Evolutionary conservation across 2,329 filamentous ascomycete species (phyloP), one percentile per base, ranked within the genome.

Genomic region (Metarhizium sp.): DNA sequence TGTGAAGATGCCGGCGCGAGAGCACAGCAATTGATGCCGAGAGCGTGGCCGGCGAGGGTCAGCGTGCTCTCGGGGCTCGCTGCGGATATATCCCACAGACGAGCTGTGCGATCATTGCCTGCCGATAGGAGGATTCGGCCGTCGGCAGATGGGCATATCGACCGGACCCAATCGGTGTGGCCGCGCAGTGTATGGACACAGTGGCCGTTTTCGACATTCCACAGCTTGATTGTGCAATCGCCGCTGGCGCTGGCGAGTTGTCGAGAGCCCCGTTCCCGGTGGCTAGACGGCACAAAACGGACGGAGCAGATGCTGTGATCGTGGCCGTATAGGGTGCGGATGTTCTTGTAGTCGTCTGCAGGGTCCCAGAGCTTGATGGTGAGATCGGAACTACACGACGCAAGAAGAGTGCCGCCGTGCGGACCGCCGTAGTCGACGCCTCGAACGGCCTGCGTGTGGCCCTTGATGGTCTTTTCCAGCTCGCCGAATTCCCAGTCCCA

Each of bases 401-500:
- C 71, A 25, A 73, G 64, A 4, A 69, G 61, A 20, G 59, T 56
- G 20, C 54, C 50, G 40, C 53, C 87, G 66, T 86, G 79, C 1
- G 90, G 90, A 0, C 91, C 91, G 38, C 92, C 92, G 72, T 88
- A 96, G 66, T 96, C 92, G 42, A 96, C 82, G 67, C 95, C 91
- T 30, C 94, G 73, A 1, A 96, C 90, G 3, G 90, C 84, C 67
- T 88, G 91, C 6, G 91, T 96, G 66, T 96, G 92, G 1, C 90
- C 91, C 67, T 96, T 96, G 57, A 96, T 81, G 0, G 92, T 96
- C 59, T 86, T 78, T 69, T 96, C 91, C 4, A 95, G 77, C 70
- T 96, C 92, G 49, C 92, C 92, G 29, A 95, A 74, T 66, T 96
- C 92, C 87, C 91, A 96, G 66, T 96, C 92, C 92, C 92, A 96